phyloP scores from a whole-genome alignment of 495 filamentous ascomycete genomes.

The Annulohypoxylon moriforme region DNA sequence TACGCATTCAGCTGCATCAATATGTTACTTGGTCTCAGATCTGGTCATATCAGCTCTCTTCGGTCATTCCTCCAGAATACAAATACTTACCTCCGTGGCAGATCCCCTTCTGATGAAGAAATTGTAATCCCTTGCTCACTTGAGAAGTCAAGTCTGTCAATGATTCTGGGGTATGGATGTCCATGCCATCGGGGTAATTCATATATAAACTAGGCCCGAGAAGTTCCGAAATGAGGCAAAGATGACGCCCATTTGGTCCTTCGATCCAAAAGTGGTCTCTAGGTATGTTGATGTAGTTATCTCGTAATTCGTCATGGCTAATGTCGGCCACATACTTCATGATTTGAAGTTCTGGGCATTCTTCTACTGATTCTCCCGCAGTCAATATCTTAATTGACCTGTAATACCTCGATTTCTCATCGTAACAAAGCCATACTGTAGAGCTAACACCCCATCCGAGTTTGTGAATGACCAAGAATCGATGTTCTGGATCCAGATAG shows the following conservation, averaged over 20 bases:
- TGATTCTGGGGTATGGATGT: slow-evolving; percentile 9
- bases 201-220: slow-evolving; percentile 21
- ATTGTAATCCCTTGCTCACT: slow-evolving; percentile 27
- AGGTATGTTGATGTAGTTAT: slow-evolving; percentile 28
- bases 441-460: slow-evolving; percentile 62
- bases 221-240: slow-evolving; percentile 48
- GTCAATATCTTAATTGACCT: slow-evolving; percentile 39
- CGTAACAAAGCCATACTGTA: slow-evolving; percentile 66
- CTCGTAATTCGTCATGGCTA: not conserved
- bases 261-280: slow-evolving; percentile 50
- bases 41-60: not conserved
- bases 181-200: slow-evolving; percentile 8
- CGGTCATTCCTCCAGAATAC: not conserved
- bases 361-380: slow-evolving; percentile 14
- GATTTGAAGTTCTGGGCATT: slow-evolving; percentile 33
- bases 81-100: slow-evolving; percentile 25
- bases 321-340: slow-evolving; percentile 15
- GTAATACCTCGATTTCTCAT: slow-evolving; percentile 40
- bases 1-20: slow-evolving; percentile 19
- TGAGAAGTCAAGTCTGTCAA: slow-evolving; percentile 20
- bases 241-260: slow-evolving; percentile 53
- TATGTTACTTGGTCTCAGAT: slow-evolving; percentile 27
- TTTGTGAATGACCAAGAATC: slow-evolving; percentile 64
- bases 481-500: slow-evolving; percentile 38
- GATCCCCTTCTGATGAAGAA: slow-evolving; percentile 28